Evolutionary conservation across 176 grass and related monocot genomes (phyloP).

Genomic region (Zea mays): Zm-B73-REFERENCE-NAM-5.0 NC_050098.1:208491001-208491500

Average conservation of each 20-base stretch:
- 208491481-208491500: too few species aligned
- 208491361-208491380: neutral
- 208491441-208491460: neutral
- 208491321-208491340: neutral
- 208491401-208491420: neutral
- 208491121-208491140: neutral
- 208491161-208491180: slow-evolving; percentile 22
- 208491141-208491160: slow-evolving; percentile 19
- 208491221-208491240: neutral
- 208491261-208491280: neutral
- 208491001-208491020: slow-evolving; percentile 43
- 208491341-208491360: neutral
- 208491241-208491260: neutral
- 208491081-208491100: slow-evolving; percentile 32
- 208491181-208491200: neutral
- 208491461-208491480: too few species aligned
- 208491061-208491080: neutral
- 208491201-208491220: neutral
- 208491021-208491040: slow-evolving; percentile 34
- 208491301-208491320: neutral
- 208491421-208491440: neutral
- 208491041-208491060: slow-evolving; percentile 9
- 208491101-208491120: slow-evolving; percentile 28
- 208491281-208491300: neutral
- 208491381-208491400: neutral